Conservation (phyloP, 1,139 yeast genomes). For the Geotrichum phurueaensis region DNA sequence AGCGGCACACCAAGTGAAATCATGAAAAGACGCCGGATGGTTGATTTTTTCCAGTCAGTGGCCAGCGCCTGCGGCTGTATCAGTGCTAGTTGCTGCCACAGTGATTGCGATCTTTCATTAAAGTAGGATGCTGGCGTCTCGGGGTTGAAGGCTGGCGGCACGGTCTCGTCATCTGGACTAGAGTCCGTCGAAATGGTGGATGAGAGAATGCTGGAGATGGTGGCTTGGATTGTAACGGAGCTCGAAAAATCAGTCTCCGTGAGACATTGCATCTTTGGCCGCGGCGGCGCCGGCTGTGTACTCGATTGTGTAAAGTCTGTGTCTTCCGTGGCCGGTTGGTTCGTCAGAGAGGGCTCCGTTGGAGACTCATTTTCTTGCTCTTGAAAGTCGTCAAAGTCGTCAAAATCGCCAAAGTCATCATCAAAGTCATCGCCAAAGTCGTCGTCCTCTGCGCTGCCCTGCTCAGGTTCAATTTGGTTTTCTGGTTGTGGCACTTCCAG, state of each 20-base stretch:
- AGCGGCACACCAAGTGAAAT: conserved; percentile 56
- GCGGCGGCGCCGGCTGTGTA: conserved; percentile 3
- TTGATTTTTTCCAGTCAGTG: conserved; percentile 53
- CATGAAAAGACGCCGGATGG: conserved; percentile 51
- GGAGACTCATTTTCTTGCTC: not conserved
- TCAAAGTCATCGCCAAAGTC: conserved; percentile 2
- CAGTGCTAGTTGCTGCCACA: conserved; percentile 35
- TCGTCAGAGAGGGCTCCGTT: not conserved
- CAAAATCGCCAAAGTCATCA: conserved; percentile 21
- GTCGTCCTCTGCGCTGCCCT: not conserved
- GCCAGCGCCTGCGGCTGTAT: conserved; percentile 24
- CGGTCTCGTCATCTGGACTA: not conserved
- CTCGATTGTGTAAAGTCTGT: not conserved
- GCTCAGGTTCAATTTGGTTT: not conserved
- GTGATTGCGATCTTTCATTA: conserved; percentile 30
- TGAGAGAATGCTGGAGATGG: conserved; percentile 20
- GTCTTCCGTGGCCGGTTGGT: not conserved
- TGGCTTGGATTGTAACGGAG: conserved; percentile 26
- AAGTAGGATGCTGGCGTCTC: conserved; percentile 22
- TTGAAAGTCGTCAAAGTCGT: conserved; percentile 19
- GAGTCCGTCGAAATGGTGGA: not conserved
- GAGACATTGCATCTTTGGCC: conserved; percentile 13
- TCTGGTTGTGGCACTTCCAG: not conserved
- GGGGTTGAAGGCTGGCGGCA: not conserved
- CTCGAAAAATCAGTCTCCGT: conserved; percentile 25